Conservation (phyloP, 768 basidiomycete genomes). For the Pisolithus tinctorius region DNA sequence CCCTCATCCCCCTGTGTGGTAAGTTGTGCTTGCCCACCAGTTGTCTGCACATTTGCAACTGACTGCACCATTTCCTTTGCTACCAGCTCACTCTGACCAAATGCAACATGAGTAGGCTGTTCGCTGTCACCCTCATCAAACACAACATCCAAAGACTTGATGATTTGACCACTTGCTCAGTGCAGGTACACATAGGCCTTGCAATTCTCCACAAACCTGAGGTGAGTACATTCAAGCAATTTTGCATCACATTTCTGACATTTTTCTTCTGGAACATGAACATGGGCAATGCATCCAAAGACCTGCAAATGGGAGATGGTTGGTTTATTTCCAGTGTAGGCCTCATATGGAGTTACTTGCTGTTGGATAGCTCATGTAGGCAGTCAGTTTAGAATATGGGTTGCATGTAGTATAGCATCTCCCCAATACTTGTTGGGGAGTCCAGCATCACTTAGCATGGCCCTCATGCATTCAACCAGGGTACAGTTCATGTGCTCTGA, state of each 20-base stretch:
- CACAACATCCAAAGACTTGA: not conserved
- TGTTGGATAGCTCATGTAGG: conserved; percentile 16
- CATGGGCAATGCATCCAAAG: conserved; percentile 23
- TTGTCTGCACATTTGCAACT: too few relatives aligned
- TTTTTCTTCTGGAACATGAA: conserved; percentile 17
- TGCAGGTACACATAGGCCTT: conserved; percentile 1
- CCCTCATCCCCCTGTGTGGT: too few relatives aligned
- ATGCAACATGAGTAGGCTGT: too few relatives aligned
- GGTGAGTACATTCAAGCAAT: not conserved
- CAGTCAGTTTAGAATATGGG: not conserved
- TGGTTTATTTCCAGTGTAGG: conserved; percentile 14
- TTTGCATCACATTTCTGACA: not conserved
- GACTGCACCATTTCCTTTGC: too few relatives aligned
- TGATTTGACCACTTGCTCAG: not conserved
- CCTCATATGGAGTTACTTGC: not conserved
- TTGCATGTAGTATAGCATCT: not conserved
- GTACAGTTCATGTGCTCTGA: not conserved
- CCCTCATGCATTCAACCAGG: not conserved
- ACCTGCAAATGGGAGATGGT: conserved; percentile 11
- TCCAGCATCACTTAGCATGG: not conserved
- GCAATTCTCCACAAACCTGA: not conserved
- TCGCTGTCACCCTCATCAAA: not conserved
- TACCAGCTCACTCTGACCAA: too few relatives aligned
- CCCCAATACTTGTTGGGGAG: not conserved
- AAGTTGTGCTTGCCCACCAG: too few relatives aligned